phyloP scores from a whole-genome alignment of 192 early-diverging fungal species.

The Polychytrium aggregatum region DNA sequence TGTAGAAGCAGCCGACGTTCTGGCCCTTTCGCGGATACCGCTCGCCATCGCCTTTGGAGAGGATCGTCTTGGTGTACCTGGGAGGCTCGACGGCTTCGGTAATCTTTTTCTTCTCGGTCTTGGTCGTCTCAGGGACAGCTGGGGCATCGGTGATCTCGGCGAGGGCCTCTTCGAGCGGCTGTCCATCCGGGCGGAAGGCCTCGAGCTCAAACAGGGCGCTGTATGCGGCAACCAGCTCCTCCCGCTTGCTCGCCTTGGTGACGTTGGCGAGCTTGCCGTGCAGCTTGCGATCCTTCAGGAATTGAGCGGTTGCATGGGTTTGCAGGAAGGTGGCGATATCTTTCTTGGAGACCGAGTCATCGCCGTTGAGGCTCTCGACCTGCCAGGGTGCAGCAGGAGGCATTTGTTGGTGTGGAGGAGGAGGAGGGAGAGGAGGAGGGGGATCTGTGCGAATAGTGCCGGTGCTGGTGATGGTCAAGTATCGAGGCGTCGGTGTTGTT shows the following conservation, averaged over 20 bases:
- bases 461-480: no score
- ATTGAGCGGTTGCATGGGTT: no score
- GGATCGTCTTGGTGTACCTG: slow-evolving; percentile 53
- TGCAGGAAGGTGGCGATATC: no score
- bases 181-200: slow-evolving; percentile 12
- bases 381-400: no score
- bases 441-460: no score
- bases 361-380: no score
- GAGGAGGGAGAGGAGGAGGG: no score
- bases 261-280: slow-evolving; percentile 59
- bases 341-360: no score
- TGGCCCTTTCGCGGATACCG: slow-evolving; percentile 55
- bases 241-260: slow-evolving; percentile 59
- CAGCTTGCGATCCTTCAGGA: slow-evolving; percentile 54
- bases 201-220: slow-evolving; percentile 37
- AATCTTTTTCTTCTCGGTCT: slow-evolving; percentile 14
- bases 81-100: slow-evolving; percentile 28
- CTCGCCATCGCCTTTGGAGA: slow-evolving; percentile 53
- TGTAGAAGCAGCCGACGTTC: slow-evolving; percentile 51
- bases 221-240: slow-evolving; percentile 49
- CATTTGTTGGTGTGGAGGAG: no score
- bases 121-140: slow-evolving; percentile 16
- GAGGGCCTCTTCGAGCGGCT: slow-evolving; percentile 13
- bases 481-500: no score
- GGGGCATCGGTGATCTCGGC: neutral